A percentile compares a stretch with the other conserved stretches of the same genome.
Conservation (phyloP, 148 eudicot genomes). For the Pharnaceum exiguum region DNA sequence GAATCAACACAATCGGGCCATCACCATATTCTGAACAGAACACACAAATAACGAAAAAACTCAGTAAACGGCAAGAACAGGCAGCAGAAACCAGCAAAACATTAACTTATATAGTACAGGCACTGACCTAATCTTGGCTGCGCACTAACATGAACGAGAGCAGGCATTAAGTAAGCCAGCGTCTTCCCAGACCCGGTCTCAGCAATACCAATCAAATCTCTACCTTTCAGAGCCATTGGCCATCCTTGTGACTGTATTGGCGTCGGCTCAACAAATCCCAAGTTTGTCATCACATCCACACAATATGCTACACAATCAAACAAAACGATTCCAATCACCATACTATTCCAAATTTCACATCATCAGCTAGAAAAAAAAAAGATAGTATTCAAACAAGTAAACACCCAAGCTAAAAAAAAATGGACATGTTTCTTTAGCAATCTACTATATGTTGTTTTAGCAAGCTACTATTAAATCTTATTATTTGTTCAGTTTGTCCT, state of each 20-base stretch:
- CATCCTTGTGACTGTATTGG: conserved; percentile 96
- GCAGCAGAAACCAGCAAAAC: neutral
- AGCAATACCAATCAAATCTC: conserved; percentile 95
- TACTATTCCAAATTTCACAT: conserved; percentile 4
- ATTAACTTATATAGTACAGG: neutral
- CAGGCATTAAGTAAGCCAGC: conserved; percentile 85
- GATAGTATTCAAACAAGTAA: conserved; percentile 1
- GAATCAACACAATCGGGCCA: conserved; percentile 79
- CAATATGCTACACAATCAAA: conserved; percentile 51
- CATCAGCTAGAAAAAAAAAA: too few relatives aligned
- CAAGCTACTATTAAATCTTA: too few relatives aligned
- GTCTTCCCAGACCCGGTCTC: conserved; percentile 99
- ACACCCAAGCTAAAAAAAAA: too few relatives aligned
- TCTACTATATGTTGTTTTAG: too few relatives aligned
- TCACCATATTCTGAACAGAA: conserved; percentile 65
- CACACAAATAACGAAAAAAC: neutral
- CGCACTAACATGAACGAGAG: conserved; percentile 82
- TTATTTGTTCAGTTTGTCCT: too few relatives aligned
- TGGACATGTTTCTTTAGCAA: too few relatives aligned
- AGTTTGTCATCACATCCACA: conserved; percentile 65
- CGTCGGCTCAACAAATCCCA: conserved; percentile 91
- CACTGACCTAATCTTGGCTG: conserved; percentile 84
- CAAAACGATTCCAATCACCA: conserved; percentile 1
- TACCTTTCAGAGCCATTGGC: conserved; percentile 99
- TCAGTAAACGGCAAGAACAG: neutral